A percentile compares a stretch with the other conserved stretches of the same genome.
phyloP scores from a whole-genome alignment of 2,329 filamentous ascomycete species.

The Gaeumannomyces tritici region DNA sequence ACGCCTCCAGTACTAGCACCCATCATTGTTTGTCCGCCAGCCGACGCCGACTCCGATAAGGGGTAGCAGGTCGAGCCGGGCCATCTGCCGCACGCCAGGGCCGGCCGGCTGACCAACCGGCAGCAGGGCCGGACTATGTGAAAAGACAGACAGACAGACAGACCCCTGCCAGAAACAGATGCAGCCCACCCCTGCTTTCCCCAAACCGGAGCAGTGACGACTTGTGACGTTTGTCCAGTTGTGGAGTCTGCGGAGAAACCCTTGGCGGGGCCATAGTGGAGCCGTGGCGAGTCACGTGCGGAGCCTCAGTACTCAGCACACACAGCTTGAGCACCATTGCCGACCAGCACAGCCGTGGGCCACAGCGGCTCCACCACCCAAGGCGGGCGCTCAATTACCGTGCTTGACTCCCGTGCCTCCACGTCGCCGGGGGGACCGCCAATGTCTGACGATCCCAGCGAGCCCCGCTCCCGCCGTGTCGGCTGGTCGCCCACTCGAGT shows the following conservation, averaged over 20 bases:
- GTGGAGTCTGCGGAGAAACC: neutral
- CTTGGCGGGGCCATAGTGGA: neutral
- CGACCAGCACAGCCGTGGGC: slow-evolving; percentile 1
- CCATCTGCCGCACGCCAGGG: neutral
- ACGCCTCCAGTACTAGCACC: no score
- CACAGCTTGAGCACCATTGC: neutral
- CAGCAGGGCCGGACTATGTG: no score
- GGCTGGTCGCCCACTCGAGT: neutral
- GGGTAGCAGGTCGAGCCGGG: neutral
- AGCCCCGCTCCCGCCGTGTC: neutral
- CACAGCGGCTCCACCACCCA: neutral
- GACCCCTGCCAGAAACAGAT: no score
- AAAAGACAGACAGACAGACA: no score
- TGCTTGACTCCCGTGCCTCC: neutral
- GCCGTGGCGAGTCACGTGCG: neutral
- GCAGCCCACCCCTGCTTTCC: no score
- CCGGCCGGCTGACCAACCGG: no score
- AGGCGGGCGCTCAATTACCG: neutral
- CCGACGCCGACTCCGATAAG: neutral
- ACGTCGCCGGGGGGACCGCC: neutral
- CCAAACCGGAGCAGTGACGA: neutral
- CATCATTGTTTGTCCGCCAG: neutral
- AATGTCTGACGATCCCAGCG: neutral
- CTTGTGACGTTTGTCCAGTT: neutral
- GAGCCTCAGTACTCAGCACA: no score